Evolutionary conservation across 352 stramenopile genomes (phyloP).

Genomic region (Phytophthora crassamura): DNA sequence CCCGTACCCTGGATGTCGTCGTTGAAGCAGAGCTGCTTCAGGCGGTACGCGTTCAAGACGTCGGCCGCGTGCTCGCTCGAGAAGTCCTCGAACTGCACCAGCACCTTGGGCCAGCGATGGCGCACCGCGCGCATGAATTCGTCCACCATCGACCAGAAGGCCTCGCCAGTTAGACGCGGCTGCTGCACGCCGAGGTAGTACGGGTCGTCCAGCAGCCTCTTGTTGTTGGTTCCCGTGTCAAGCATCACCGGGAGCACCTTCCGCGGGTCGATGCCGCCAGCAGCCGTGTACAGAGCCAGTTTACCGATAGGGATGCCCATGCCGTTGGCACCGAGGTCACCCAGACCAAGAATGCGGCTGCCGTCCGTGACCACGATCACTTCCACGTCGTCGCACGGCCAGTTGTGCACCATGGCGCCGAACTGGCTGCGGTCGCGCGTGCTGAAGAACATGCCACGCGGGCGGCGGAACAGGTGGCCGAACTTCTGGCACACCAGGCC

Average conservation of each 20-base stretch:
- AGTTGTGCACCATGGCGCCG: constrained; percentile 94
- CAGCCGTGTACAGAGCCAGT: constrained; percentile 95
- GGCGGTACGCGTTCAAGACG: constrained; percentile 95
- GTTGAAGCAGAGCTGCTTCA: constrained; percentile 96
- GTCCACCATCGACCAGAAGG: constrained; percentile 96
- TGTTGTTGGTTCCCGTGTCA: constrained; percentile 97
- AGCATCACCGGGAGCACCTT: constrained; percentile 95
- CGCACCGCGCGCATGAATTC: constrained; percentile 91
- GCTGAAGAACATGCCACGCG: constrained; percentile 96
- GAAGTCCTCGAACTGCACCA: constrained; percentile 98
- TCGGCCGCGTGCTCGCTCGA: constrained; percentile 88
- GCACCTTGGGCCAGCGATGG: constrained; percentile 91
- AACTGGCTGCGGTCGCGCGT: constrained; percentile 92
- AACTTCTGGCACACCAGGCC: constrained; percentile 95
- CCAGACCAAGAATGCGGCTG: constrained; percentile 96
- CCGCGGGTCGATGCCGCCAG: constrained; percentile 94
- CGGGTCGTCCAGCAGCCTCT: constrained; percentile 92
- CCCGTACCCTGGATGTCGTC: constrained; percentile 99
- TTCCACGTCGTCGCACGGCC: constrained; percentile 96
- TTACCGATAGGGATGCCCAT: constrained; percentile 99
- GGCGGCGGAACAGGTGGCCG: constrained; percentile 88
- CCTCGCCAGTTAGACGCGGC: constrained; percentile 87
- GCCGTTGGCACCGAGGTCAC: constrained; percentile 96
- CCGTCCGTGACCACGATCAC: constrained; percentile 98
- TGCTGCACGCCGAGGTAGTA: constrained; percentile 96